phyloP scores from a whole-genome alignment of 1,139 yeast genomes.

The Hyphopichia pseudoburtonii region DNA sequence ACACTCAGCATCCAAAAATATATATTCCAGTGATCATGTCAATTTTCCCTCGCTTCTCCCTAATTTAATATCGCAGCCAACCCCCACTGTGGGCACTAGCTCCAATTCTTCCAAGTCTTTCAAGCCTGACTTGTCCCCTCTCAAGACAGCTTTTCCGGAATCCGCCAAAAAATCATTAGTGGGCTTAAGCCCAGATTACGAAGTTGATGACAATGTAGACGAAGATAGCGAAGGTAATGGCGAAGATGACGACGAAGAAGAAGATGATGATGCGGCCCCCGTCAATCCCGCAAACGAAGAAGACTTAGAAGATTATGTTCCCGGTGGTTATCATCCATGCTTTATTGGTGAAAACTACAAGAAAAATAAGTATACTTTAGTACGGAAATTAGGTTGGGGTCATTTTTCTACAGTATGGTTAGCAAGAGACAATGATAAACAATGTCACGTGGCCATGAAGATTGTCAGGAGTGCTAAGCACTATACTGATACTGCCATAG shows the following conservation, averaged over 20 bases:
- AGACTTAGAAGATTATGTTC: conserved; percentile 65
- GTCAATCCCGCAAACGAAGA: conserved; percentile 60
- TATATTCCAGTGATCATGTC: not conserved
- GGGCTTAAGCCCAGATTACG: not conserved
- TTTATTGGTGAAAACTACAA: conserved; percentile 72
- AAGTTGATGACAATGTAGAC: conserved; percentile 6
- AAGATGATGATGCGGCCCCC: conserved; percentile 32
- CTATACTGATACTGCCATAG: conserved; percentile 83
- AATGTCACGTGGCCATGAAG: conserved; percentile 77
- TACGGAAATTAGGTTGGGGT: conserved; percentile 68
- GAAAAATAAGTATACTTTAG: conserved; percentile 57
- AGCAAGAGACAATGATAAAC: conserved; percentile 53
- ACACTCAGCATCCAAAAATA: too few relatives aligned
- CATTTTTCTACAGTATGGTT: conserved; percentile 54
- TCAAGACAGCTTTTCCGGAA: conserved; percentile 33
- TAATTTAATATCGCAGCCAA: conserved; percentile 22
- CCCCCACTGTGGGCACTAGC: conserved; percentile 28
- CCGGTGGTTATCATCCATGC: conserved; percentile 90
- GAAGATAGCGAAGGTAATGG: conserved; percentile 26
- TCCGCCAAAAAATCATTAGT: conserved; percentile 3
- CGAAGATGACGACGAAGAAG: conserved; percentile 44
- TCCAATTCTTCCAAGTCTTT: conserved; percentile 27
- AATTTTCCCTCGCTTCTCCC: conserved; percentile 16
- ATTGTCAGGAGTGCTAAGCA: conserved; percentile 76
- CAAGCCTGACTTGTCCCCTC: conserved; percentile 39